Evolutionary conservation across 139 green algal genomes (phyloP).

Genomic region (Mesotaenium endlicherianum): DNA sequence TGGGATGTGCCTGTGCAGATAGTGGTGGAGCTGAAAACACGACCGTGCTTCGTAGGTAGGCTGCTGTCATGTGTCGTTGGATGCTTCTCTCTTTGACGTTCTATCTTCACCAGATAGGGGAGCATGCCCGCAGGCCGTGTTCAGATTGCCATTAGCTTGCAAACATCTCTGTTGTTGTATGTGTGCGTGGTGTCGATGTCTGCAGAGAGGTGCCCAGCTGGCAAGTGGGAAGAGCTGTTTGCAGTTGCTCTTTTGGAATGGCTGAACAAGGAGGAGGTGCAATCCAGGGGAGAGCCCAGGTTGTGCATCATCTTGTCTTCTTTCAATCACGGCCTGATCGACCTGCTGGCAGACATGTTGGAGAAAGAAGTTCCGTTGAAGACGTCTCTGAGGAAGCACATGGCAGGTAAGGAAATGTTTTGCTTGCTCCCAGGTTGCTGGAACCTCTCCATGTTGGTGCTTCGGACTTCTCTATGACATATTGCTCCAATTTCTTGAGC

Average conservation of each 20-base stretch:
- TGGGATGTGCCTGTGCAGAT: slow-evolving; percentile 11
- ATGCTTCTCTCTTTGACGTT: no score
- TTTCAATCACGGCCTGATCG: neutral
- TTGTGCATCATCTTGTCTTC: neutral
- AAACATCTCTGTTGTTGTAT: neutral
- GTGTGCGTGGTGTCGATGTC: neutral
- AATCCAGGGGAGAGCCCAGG: neutral
- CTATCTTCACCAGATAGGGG: no score
- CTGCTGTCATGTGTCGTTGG: no score
- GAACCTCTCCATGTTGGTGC: no score
- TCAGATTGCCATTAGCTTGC: neutral
- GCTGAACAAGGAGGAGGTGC: no score
- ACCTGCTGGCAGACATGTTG: neutral
- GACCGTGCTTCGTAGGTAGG: neutral
- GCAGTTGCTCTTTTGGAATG: neutral
- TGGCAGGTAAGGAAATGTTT: neutral
- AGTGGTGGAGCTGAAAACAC: slow-evolving; percentile 18
- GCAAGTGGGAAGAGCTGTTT: neutral
- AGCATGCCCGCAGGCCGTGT: no score
- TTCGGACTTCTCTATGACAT: neutral
- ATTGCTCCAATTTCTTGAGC: neutral
- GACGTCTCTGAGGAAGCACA: neutral
- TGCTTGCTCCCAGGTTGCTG: neutral
- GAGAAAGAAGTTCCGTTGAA: neutral
- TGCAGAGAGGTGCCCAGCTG: neutral